Percentiles rank a stretch among this genome's conserved stretches.
Evolutionary conservation across 305 asterid genomes (phyloP).

Genomic region (Plantago coronopus): DNA sequence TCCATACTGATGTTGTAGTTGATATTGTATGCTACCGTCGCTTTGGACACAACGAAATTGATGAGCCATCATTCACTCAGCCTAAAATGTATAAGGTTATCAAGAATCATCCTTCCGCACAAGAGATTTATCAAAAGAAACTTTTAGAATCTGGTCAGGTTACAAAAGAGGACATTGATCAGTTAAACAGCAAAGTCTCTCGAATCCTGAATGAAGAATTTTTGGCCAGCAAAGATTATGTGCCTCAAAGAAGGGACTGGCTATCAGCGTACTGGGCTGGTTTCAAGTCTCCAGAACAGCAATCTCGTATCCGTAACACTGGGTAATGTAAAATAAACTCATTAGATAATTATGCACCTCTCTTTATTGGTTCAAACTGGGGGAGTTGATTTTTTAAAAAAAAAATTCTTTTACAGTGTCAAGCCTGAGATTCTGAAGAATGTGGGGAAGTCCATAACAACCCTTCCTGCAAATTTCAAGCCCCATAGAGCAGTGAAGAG

Average conservation of each 20-base stretch:
- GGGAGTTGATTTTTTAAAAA: conserved; percentile 18
- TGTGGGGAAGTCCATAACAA: conserved; percentile 84
- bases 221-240: conserved; percentile 85
- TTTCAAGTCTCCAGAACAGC: conserved; percentile 89
- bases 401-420: conserved; percentile 48
- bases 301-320: conserved; percentile 78
- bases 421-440: conserved; percentile 86
- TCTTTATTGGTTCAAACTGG: conserved; percentile 11
- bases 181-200: conserved; percentile 58
- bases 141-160: conserved; percentile 70
- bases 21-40: conserved; percentile 89
- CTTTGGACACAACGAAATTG: conserved; percentile 94
- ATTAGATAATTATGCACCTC: neutral
- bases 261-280: conserved; percentile 93
- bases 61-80: conserved; percentile 92
- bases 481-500: conserved; percentile 83
- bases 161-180: conserved; percentile 64
- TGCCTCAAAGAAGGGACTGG: conserved; percentile 91
- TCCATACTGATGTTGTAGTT: conserved; percentile 90
- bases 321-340: conserved; percentile 42
- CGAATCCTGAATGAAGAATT: conserved; percentile 87
- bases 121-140: conserved; percentile 72
- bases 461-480: conserved; percentile 71
- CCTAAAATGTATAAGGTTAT: conserved; percentile 93
- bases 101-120: conserved; percentile 77